Evolutionary conservation across 805 yeast species (phyloP), one percentile per base, ranked within the genome.

Genomic region (Candida chilensis): DNA sequence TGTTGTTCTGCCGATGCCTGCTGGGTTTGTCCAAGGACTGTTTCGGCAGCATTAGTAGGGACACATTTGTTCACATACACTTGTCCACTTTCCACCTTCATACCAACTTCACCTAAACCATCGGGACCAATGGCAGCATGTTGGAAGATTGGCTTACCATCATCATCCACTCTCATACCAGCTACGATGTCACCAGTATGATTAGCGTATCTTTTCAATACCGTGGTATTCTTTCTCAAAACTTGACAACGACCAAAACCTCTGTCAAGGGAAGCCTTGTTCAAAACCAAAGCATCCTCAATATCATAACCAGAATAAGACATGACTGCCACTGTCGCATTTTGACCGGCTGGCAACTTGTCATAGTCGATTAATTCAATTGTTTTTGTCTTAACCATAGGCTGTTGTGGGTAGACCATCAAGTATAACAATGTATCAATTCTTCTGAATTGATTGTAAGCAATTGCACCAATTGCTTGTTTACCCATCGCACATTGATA

Each of bases 391-490:
- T 92, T 92, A 17, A 92, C 98, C 97, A 92, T 85, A 1, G 98
- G 98, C 53, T 92, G 97, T 58, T 92, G 97, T 4, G 98, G 98
- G 50, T 92, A 92, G n/a, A 87, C 95, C 95, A 92, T 84, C 40
- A 92, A 66, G 49, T 92, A 92, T 40, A 92, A 64, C 48, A 92
- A 60, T 1, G 98, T 92, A 50, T 92, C 98, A 41, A 92, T 90
- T 55, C 98, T 78, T 50, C 86, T 74, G 61, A 92, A 84, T 59
- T 92, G 98, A 55, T 92, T 92, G 54, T 92, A 92, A 8, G 94
- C 96, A 57, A 92, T 92, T 2, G 97, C 97, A 43, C 98, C 98
- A 56, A 92, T 90, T n/a, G 98, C 98, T 63, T 92, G 98, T 60
- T 86, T 86, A 76, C 95, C 95, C 95, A 84, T 84, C 50, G 94